phyloP scores from a whole-genome alignment of 768 basidiomycete species.

The Boletus sp. region DNA sequence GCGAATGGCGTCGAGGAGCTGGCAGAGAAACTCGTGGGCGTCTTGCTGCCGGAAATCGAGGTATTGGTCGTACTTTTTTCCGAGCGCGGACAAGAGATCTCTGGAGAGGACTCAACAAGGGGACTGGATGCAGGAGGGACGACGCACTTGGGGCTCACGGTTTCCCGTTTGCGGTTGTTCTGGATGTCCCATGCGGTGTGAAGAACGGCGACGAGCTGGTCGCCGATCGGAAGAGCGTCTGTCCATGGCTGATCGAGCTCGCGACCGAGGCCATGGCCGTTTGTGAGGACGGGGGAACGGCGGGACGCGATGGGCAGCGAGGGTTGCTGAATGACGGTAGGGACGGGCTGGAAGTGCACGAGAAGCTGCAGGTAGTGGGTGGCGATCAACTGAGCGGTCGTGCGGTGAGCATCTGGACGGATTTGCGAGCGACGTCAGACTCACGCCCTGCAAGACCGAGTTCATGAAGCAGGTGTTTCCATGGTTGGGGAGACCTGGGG shows the following conservation, averaged over 20 bases:
- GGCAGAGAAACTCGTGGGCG: constrained; percentile 89
- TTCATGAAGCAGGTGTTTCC: constrained; percentile 97
- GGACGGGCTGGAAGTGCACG: constrained; percentile 52
- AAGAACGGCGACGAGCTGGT: constrained; percentile 62
- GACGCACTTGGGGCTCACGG: constrained; percentile 67
- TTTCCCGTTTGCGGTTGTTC: constrained; percentile 46
- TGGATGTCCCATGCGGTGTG: constrained; percentile 65
- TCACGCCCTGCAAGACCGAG: constrained; percentile 84
- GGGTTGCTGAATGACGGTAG: constrained; percentile 38
- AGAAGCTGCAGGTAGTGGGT: constrained; percentile 60
- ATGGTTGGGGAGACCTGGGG: constrained; percentile 76
- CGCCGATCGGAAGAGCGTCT: constrained; percentile 67
- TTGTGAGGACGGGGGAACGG: constrained; percentile 64
- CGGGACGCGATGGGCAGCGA: constrained; percentile 41
- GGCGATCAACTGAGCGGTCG: constrained; percentile 55
- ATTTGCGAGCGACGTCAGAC: constrained; percentile 15
- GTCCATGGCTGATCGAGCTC: constrained; percentile 51
- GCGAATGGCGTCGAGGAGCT: constrained; percentile 85
- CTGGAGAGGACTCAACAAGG: constrained; percentile 33
- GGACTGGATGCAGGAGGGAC: neutral
- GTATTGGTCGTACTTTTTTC: constrained; percentile 91
- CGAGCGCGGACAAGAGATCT: constrained; percentile 62
- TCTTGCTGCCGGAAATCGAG: constrained; percentile 95
- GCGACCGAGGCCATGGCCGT: constrained; percentile 57
- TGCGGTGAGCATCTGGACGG: neutral